Base-by-base conservation (phyloP, 2,329 filamentous ascomycete species). In the Scedosporium aurantiacum region DNA sequence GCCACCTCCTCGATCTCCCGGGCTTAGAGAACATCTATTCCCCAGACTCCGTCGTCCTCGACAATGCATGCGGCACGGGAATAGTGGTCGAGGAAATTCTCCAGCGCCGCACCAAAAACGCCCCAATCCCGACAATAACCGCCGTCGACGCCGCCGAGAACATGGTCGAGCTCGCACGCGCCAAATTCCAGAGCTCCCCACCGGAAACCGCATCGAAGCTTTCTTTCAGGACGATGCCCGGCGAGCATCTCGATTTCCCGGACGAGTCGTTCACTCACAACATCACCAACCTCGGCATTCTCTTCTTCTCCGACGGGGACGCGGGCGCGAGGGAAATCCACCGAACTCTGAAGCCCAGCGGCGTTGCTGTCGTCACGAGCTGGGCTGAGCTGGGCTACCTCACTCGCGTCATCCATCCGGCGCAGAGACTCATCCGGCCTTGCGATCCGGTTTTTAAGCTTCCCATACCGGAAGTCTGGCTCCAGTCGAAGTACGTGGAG, bases 221-320 rank as follows among this genome's bases (percentile, higher is more conserved):
- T 14, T 57, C 62, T 3, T 21, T 55, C 3, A 60, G 56, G 12
- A 63, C 63, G 18, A 69, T 68, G 65, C 54, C 62, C 0, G 69
- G 66, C 37, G 68, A 70, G 60, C n/a, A 60, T 1, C 64, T 70
- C 18, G 18, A 37, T 4, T 70, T 70, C 45, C 61, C 63, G 2
- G 70, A 73, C 60, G 64, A 67, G 3, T 66, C 65, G 25, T 77
- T 77, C 66, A 71, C 70, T 0, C 71, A 74, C 64, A 69, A 67
- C 3, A 66, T 77, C 60, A 76, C 71, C 4, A 75, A 73, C 64
- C 71, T 76, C 37, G 74, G 71, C 5, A 68, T 77, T 55, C 67
- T 75, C 61, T 74, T 75, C 63, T 73, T 71, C 50, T 40, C 62
- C 0, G 66, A 68, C 60, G 68, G 69, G 0, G 63, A 69, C 3